Percentiles rank a stretch among this genome's conserved stretches.
Conservation (phyloP, 108 stramenopile species). For the Pseudonitzschia multiseries region DNA sequence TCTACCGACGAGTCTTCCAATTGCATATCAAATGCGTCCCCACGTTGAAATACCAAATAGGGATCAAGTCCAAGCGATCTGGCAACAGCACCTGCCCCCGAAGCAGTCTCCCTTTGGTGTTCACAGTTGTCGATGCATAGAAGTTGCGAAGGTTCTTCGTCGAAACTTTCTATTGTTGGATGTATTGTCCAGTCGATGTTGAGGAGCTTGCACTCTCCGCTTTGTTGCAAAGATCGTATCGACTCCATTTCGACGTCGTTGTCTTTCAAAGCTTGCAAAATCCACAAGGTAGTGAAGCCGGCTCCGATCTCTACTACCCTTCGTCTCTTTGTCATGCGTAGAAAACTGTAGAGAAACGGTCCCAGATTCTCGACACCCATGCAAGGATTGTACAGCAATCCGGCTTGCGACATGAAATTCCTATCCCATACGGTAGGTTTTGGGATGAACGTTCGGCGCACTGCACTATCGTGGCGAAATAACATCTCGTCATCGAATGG, state of each 20-base stretch:
- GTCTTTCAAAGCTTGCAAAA: constrained; percentile 76
- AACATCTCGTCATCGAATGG: constrained; percentile 24
- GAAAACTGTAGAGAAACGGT: constrained; percentile 63
- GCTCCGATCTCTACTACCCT: constrained; percentile 82
- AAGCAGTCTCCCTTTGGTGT: constrained; percentile 81
- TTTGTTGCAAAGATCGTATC: constrained; percentile 46
- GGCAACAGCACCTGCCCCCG: constrained; percentile 62
- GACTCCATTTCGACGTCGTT: constrained; percentile 76
- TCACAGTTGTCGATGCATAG: constrained; percentile 81
- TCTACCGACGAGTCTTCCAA: constrained; percentile 57
- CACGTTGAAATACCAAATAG: constrained; percentile 58
- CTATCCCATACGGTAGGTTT: constrained; percentile 40
- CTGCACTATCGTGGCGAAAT: constrained; percentile 59
- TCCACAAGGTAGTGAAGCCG: constrained; percentile 79
- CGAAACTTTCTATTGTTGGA: constrained; percentile 26
- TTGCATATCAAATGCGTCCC: constrained; percentile 74
- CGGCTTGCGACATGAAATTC: constrained; percentile 56
- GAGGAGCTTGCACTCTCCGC: constrained; percentile 53
- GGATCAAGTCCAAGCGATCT: constrained; percentile 60
- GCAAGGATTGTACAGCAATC: constrained; percentile 69
- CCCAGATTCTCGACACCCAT: constrained; percentile 88
- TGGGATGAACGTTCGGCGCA: constrained; percentile 64
- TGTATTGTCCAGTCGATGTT: constrained; percentile 69
- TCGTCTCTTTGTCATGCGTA: constrained; percentile 70
- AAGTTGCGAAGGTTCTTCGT: constrained; percentile 37